Evolutionary conservation across 1,139 yeast species (phyloP).

Genomic region (Blastobotrys raffinosifermentans): DNA sequence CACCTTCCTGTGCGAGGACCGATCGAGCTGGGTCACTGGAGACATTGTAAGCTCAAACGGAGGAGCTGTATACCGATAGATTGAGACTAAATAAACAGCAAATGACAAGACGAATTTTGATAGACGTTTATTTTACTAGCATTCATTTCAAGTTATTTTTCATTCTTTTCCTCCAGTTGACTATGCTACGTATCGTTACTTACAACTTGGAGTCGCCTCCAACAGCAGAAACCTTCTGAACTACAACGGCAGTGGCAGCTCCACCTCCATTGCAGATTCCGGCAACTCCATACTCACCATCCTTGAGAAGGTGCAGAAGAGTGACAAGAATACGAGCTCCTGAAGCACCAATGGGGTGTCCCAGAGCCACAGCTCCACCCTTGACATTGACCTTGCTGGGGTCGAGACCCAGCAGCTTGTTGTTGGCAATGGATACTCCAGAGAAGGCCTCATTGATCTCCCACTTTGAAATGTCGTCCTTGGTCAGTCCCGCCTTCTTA

Average conservation of each 20-base stretch:
- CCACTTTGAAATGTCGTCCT: conserved; percentile 53
- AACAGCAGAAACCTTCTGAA: conserved; percentile 43
- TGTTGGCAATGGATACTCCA: conserved; percentile 85
- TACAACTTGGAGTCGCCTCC: conserved; percentile 12
- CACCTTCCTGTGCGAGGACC: conserved; percentile 9
- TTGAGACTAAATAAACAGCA: neutral
- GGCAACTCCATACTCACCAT: conserved; percentile 88
- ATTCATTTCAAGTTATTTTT: neutral
- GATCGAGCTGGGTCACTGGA: conserved; percentile 10
- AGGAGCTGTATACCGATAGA: conserved; percentile 8
- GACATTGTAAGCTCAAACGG: conserved; percentile 11
- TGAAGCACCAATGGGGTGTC: conserved; percentile 93
- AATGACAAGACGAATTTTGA: too few relatives aligned
- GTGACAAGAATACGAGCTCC: conserved; percentile 91
- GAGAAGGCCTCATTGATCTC: conserved; percentile 94
- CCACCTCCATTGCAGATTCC: conserved; percentile 98
- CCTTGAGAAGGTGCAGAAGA: conserved; percentile 61
- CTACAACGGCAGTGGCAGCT: conserved; percentile 77
- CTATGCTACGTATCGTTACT: neutral
- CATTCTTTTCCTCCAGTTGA: neutral
- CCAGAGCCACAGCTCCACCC: conserved; percentile 96
- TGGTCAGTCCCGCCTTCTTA: conserved; percentile 44
- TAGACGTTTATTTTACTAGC: neutral
- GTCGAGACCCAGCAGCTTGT: conserved; percentile 59
- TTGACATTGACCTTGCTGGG: conserved; percentile 71